Evolutionary conservation across 176 grass and related monocot genomes (phyloP).

Genomic region (Zea mays): Zm-B73-REFERENCE-NAM-5.0 NC_050098.1:181991001-181991500

Average conservation of each 20-base stretch:
- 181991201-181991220: not conserved
- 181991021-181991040: conserved; percentile 22
- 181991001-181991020: conserved; percentile 13
- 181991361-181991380: conserved; percentile 40
- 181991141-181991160: not conserved
- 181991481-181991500: conserved; percentile 70
- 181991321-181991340: conserved; percentile 4
- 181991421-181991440: conserved; percentile 49
- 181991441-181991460: conserved; percentile 57
- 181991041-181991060: conserved; percentile 11
- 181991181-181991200: conserved; percentile 26
- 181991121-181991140: conserved; percentile 1
- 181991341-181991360: conserved; percentile 21
- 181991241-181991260: not conserved
- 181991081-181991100: not conserved
- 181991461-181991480: conserved; percentile 56
- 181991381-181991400: conserved; percentile 64
- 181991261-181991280: conserved; percentile 7
- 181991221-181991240: not conserved
- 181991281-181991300: conserved; percentile 5
- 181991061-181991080: not conserved
- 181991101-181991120: not conserved
- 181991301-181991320: not conserved
- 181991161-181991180: conserved; percentile 10
- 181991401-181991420: conserved; percentile 59